phyloP scores from a whole-genome alignment of 2,329 filamentous ascomycete species.

The Cercospora brassicicola region DNA sequence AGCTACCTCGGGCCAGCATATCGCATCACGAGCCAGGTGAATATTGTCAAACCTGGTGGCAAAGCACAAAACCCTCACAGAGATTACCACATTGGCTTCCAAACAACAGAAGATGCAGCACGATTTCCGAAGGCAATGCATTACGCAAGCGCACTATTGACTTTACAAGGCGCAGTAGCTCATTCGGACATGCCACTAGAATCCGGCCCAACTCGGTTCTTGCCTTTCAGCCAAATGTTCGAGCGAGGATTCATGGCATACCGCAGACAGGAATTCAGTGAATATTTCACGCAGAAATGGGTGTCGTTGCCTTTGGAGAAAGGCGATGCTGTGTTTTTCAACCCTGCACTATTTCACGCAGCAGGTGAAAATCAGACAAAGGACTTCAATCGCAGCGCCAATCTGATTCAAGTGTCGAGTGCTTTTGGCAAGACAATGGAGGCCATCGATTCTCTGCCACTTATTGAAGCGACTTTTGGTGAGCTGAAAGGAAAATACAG shows the following conservation, averaged over 20 bases:
- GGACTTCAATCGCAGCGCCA: constrained; percentile 57
- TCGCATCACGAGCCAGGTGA: constrained; percentile 62
- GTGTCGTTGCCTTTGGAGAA: constrained; percentile 54
- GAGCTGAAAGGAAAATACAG: constrained; percentile 39
- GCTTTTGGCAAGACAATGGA: constrained; percentile 67
- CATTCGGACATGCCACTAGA: constrained; percentile 61
- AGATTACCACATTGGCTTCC: constrained; percentile 66
- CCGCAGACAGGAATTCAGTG: constrained; percentile 53
- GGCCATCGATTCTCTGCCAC: constrained; percentile 53
- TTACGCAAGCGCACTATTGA: constrained; percentile 57
- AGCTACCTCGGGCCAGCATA: constrained; percentile 63
- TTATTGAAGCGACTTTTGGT: constrained; percentile 52
- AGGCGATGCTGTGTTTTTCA: constrained; percentile 65
- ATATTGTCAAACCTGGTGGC: constrained; percentile 61
- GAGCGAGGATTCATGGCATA: constrained; percentile 61
- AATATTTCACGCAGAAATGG: constrained; percentile 56
- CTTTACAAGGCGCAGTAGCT: constrained; percentile 63
- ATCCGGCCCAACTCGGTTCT: constrained; percentile 60
- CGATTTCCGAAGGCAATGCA: constrained; percentile 57
- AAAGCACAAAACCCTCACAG: constrained; percentile 59
- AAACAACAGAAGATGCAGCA: constrained; percentile 50
- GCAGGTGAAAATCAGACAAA: constrained; percentile 58
- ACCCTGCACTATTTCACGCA: constrained; percentile 63
- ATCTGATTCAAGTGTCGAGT: constrained; percentile 62
- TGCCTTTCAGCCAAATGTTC: constrained; percentile 62